Evolutionary conservation across 2,329 filamentous ascomycete genomes (phyloP).

Genomic region (Botrytis medusae): DNA sequence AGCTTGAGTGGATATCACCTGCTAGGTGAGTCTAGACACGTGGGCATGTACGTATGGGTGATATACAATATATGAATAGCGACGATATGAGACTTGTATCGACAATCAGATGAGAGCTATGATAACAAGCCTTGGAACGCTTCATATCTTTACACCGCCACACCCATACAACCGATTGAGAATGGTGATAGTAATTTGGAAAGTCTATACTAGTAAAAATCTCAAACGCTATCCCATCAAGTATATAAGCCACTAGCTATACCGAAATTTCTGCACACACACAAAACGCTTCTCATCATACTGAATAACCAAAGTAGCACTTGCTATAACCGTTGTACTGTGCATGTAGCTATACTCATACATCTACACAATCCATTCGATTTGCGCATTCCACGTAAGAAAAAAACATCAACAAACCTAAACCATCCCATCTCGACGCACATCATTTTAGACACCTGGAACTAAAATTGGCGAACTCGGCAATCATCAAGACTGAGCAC

Average conservation of each 20-base stretch:
- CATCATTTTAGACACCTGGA: not conserved
- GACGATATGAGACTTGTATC: not conserved
- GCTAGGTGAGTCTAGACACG: not conserved
- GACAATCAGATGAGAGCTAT: not conserved
- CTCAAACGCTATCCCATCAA: not conserved
- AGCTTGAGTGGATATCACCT: not conserved
- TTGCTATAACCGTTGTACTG: not conserved
- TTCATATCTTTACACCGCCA: too few species aligned
- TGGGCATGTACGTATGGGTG: not conserved
- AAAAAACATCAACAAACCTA: not conserved
- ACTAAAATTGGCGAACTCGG: not conserved
- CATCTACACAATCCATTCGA: constrained; percentile 1
- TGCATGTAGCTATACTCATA: not conserved
- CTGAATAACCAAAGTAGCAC: not conserved
- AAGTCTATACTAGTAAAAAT: not conserved
- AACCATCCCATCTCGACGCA: not conserved
- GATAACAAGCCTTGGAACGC: not conserved
- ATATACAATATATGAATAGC: not conserved
- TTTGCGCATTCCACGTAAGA: constrained; percentile 7
- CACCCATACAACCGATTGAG: not conserved
- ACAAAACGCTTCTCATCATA: not conserved
- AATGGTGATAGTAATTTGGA: not conserved
- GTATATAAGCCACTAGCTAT: not conserved
- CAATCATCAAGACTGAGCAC: not conserved
- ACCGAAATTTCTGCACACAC: not conserved